phyloP scores from a whole-genome alignment of 1,139 yeast species.

The Saccharomycopsis hybrid region DNA sequence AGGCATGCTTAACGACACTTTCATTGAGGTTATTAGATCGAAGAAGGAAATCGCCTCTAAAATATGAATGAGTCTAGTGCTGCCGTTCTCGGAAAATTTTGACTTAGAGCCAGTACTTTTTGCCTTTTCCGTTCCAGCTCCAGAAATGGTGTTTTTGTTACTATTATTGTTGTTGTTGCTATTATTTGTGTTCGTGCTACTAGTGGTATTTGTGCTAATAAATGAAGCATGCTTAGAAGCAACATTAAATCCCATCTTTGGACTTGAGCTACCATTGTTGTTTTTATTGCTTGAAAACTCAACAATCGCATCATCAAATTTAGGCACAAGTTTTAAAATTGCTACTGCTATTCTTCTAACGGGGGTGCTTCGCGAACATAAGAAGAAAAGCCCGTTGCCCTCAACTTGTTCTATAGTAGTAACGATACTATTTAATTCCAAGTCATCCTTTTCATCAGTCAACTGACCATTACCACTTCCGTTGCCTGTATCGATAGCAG shows the following conservation, averaged over 20 bases:
- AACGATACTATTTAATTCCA: conserved; percentile 72
- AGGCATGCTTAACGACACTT: conserved; percentile 67
- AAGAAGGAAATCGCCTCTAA: conserved; percentile 65
- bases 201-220: too few relatives aligned
- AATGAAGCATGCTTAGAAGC: too few relatives aligned
- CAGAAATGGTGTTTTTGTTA: not conserved
- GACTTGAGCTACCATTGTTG: too few relatives aligned
- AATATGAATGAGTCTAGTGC: conserved; percentile 66
- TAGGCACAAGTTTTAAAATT: conserved; percentile 68
- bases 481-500: too few relatives aligned
- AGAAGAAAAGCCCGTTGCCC: conserved; percentile 88
- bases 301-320: conserved; percentile 76
- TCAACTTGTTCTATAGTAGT: conserved; percentile 90
- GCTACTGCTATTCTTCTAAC: conserved; percentile 70
- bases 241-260: too few relatives aligned
- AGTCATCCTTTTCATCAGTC: conserved; percentile 41
- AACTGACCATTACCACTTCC: conserved; percentile 28
- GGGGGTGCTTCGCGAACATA: conserved; percentile 80
- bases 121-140: conserved; percentile 31
- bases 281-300: conserved; percentile 35
- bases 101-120: not conserved
- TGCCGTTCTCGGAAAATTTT: conserved; percentile 62
- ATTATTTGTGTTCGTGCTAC: too few relatives aligned
- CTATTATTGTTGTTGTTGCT: too few relatives aligned
- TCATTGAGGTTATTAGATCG: conserved; percentile 54